A percentile compares a stretch with the other conserved stretches of the same genome.
Evolutionary conservation across 2,329 filamentous ascomycete species (phyloP).

Genomic region (Fonsecaea pedrosoi): DNA sequence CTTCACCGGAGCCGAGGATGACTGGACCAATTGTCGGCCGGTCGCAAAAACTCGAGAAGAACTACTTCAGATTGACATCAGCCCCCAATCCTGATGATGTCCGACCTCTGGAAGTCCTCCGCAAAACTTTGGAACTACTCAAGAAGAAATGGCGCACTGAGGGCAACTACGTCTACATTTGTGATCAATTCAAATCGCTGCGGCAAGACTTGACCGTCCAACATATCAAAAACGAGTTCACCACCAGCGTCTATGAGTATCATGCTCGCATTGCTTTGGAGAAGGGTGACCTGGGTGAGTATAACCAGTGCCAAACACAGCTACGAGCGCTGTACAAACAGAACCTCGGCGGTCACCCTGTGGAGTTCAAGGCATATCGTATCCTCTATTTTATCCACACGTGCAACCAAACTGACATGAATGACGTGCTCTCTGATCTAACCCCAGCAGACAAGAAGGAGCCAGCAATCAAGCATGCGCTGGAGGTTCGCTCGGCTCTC

Average conservation of each 20-base stretch:
- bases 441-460: constrained; percentile 93
- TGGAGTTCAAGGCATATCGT: constrained; percentile 99
- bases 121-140: constrained; percentile 83
- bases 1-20: constrained; percentile 54
- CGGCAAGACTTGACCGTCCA: constrained; percentile 98
- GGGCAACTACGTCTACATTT: constrained; percentile 95
- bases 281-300: constrained; percentile 99
- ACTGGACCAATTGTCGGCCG: constrained; percentile 81
- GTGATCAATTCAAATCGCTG: constrained; percentile 98
- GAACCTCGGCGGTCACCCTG: constrained; percentile 84
- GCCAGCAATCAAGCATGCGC: constrained; percentile 82
- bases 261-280: constrained; percentile 97
- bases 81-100: constrained; percentile 88
- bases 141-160: constrained; percentile 95
- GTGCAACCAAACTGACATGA: constrained; percentile 96
- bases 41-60: constrained; percentile 85
- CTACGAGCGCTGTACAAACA: constrained; percentile 87
- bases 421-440: constrained; percentile 98
- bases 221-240: constrained; percentile 95
- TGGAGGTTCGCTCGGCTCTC: constrained; percentile 87
- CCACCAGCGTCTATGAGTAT: constrained; percentile 94
- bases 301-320: constrained; percentile 99
- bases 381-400: constrained; percentile 99
- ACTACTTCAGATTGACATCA: constrained; percentile 90
- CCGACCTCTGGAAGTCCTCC: constrained; percentile 79